Evolutionary conservation across 139 green algal species (phyloP), one percentile per base, ranked within the genome.

Genomic region (Chlorella sp.): DNA sequence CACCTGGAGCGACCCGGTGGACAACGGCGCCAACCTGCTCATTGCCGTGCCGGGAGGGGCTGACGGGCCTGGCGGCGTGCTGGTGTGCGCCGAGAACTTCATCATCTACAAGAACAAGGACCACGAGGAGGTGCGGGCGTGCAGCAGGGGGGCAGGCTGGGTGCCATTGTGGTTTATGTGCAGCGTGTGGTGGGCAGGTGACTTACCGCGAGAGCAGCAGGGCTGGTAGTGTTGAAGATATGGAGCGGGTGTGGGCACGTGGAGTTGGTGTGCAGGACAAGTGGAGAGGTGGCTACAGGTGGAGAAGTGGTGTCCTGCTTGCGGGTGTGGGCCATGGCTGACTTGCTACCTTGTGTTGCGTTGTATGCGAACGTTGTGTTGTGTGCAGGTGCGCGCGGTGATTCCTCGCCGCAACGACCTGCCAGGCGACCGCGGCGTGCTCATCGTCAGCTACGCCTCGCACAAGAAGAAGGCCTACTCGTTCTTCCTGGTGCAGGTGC

Each of bases 21-120:
- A 99, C 85, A 96, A 97, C 74, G 94, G 94, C 14, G 94, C 96
- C 35, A 98, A 97, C 86, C 69, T 97, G 77, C 90, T 99, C 31
- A 83, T 99, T 2, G 79, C 93, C 3, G 95, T 99, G 71, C 96
- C 95, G 0, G 96, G 95, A 5, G 89, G 88, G 0, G 90, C 79
- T 27, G 93, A 98, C 73, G 83, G 85, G 23, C 87, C 90, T 5
- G 90, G 92, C 1, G 95, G 95, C 36, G 93, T 98, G 69, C 83
- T 99, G 42, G 92, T 99, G 70, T 97, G 91, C 69, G 86, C 86
- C 22, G 96, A 99, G 76, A 98, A 99, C 83, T 99, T 98, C 82
- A 84, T 99, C 49, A 89, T 98, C 4, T 98, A 97, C 88, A 92
- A 88, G 77, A 89, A 95, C 73, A 75, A 95, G 66, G 76, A 59